Percentiles rank a stretch among this genome's conserved stretches.
Conservation (phyloP, 345 rosid species). For the Lumnitzera littorea region DNA sequence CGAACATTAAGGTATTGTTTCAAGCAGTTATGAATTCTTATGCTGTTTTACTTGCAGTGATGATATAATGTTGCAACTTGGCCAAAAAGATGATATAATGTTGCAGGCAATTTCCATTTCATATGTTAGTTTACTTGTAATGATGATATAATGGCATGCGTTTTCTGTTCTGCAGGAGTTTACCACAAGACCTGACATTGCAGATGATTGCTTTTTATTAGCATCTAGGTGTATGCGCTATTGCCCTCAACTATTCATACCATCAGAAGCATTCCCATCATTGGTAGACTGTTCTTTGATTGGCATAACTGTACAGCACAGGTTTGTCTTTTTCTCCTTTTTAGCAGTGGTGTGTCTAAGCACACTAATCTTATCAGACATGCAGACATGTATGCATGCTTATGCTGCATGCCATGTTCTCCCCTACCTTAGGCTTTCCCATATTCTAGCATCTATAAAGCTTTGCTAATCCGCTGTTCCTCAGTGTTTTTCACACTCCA, state of each 20-base stretch:
- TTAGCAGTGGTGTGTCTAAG: too few relatives aligned
- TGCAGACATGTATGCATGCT: too few relatives aligned
- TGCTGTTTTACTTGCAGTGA: conserved; percentile 7
- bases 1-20: conserved; percentile 66
- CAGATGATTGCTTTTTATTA: conserved; percentile 92
- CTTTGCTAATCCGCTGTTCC: background rate
- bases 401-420: too few relatives aligned
- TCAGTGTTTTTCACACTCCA: too few relatives aligned
- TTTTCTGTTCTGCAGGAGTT: conserved; percentile 58
- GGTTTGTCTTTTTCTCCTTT: conserved; percentile 36
- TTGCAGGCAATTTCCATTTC: conserved; percentile 1
- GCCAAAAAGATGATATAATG: background rate
- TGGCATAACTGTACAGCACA: conserved; percentile 93
- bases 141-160: background rate
- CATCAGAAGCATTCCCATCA: conserved; percentile 69
- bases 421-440: background rate
- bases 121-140: conserved; percentile 6
- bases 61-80: too few relatives aligned
- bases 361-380: too few relatives aligned
- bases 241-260: conserved; percentile 81
- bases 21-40: conserved; percentile 1
- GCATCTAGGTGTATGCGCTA: conserved; percentile 98
- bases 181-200: conserved; percentile 87
- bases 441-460: background rate
- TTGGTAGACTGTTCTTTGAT: conserved; percentile 73